Evolutionary conservation across 75 land plant genomes (phyloP), one percentile per base, ranked within the genome.

Genomic region (Ceratopteris richardii): DNA sequence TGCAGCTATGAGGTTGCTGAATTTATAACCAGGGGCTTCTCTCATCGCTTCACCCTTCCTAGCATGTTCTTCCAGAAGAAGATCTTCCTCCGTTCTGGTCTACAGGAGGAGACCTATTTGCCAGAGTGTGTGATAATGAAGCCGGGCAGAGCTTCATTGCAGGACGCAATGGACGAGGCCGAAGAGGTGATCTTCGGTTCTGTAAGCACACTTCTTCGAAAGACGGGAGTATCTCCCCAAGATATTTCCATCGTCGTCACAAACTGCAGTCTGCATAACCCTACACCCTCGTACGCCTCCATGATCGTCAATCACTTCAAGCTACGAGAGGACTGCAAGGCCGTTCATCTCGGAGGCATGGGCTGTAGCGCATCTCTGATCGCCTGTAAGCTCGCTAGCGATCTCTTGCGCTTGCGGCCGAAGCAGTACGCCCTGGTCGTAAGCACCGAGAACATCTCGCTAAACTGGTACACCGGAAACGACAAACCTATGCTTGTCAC

Each of bases 391-490:
- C 26, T 72, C 31, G 80, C 69, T 0, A 56, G 37, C 20, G 31
- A 62, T 17, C 39, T 66, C 4, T 44, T 72, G 31, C 57, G 56
- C 19, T 37, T 44, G 16, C 30, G 17, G 50, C 36, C 59, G 7
- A 56, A 62, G 19, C 29, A 46, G 24, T 58, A 56, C 2, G 85
- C 79, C 4, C 7, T 82, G 4, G 79, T 82, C 7, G 60, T 82
- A 48, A 75, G 74, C 39, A 74, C 83, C 2, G 86, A 82, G 57
- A 71, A 66, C 44, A 51, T 79, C 18, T 63, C 66, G 6, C 65
- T 52, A 20, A 82, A 77, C 66, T 78, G 82, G 82, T 82, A 79
- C 41, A 29, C 58, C 39, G 86, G 83, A 17, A 82, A 55, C 41
- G 67, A 81, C 21, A 54, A 58, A 42, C 63, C 70, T 18, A 81